Conservation (phyloP, 257 asterid species). For the Linderniella brevidens region DNA sequence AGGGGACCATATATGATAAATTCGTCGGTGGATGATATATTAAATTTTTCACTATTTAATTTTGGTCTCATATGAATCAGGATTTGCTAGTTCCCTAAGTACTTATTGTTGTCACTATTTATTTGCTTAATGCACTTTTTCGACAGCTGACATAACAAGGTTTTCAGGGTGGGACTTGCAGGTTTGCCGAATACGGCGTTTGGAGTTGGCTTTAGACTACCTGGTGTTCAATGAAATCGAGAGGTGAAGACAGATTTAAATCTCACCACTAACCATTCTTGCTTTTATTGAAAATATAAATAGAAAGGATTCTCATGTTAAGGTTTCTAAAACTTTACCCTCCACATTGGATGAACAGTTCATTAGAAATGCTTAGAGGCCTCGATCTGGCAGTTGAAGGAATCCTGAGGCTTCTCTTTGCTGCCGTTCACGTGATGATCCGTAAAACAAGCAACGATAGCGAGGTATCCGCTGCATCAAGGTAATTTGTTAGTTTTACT, state of each 20-base stretch:
- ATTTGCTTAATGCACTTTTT: conserved; percentile 5
- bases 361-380: conserved; percentile 68
- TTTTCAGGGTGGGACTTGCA: conserved; percentile 81
- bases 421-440: conserved; percentile 63
- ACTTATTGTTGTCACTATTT: conserved; percentile 9
- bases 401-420: conserved; percentile 70
- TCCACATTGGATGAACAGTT: conserved; percentile 37
- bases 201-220: conserved; percentile 82
- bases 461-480: conserved; percentile 75
- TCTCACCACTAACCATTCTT: neutral
- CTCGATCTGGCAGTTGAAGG: conserved; percentile 82
- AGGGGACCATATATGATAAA: conserved; percentile 2
- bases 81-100: conserved; percentile 12
- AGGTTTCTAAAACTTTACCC: too few species aligned
- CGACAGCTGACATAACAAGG: conserved; percentile 12
- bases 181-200: conserved; percentile 53
- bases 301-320: too few species aligned
- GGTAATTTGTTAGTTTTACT: conserved; percentile 30
- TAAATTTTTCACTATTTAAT: neutral
- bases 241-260: conserved; percentile 36
- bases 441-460: conserved; percentile 46
- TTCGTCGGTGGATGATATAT: conserved; percentile 4
- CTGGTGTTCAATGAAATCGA: conserved; percentile 70
- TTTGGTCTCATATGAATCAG: conserved; percentile 3
- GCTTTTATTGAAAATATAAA: neutral